These are phyloP conservation scores for Knoxia roxburghii DNA, from an alignment of 257 asterid species.

Conservation along the genomic window DNA sequence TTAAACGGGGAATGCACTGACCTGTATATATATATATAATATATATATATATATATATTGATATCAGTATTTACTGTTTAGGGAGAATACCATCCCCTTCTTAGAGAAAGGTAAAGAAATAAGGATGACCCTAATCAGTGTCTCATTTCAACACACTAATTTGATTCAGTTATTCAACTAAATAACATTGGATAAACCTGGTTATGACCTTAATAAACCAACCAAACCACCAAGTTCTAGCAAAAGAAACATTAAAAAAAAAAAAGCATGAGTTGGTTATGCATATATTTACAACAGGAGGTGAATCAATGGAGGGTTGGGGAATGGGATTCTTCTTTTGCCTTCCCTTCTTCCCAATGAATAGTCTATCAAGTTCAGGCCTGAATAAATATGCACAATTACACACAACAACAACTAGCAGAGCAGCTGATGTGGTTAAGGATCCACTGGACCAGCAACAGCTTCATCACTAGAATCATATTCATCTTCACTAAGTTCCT, in stretches of 20 bases:
- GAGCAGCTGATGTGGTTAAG: constrained; percentile 25
- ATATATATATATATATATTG: no score
- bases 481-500: constrained; percentile 72
- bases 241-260: not conserved
- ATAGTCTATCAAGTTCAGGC: constrained; percentile 28
- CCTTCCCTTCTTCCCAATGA: constrained; percentile 35
- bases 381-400: constrained; percentile 24
- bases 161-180: not conserved
- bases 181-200: not conserved
- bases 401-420: constrained; percentile 25
- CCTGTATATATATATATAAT: no score
- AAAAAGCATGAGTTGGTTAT: not conserved
- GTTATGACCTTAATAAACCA: not conserved
- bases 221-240: not conserved
- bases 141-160: no score
- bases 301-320: constrained; percentile 3
- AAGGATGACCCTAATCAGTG: no score
- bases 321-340: constrained; percentile 21
- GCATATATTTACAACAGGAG: constrained; percentile 33
- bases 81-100: no score
- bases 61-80: no score
- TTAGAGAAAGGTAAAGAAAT: no score
- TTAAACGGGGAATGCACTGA: no score
- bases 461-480: constrained; percentile 69
- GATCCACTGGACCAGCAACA: constrained; percentile 64